These are phyloP conservation scores for Drosera capensis DNA, from an alignment of 148 eudicot genomes.

Conservation along the genomic window DNA sequence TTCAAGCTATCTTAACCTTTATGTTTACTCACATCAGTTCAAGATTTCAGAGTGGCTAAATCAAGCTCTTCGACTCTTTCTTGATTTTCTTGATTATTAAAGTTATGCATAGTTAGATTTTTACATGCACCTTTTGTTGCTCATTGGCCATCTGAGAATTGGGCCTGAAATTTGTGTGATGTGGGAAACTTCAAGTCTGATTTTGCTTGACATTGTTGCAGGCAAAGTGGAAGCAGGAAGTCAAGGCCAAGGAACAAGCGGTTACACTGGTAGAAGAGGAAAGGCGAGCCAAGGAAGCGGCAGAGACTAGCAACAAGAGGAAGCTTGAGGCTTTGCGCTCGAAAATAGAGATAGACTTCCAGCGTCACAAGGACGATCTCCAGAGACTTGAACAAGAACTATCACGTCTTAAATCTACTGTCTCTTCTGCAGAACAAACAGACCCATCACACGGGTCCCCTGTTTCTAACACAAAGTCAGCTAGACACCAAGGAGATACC, in stretches of 20 bases:
- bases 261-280: slow-evolving; percentile 66
- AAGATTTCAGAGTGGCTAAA: no score
- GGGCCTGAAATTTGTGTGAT: no score
- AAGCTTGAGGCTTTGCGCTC: slow-evolving; percentile 68
- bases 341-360: slow-evolving; percentile 81
- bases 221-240: slow-evolving; percentile 81
- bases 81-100: no score
- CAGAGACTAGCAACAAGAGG: slow-evolving; percentile 62
- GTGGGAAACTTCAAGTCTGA: no score
- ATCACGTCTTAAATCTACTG: slow-evolving; percentile 52
- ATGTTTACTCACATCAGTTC: no score
- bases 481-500: slow-evolving; percentile 35
- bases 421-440: slow-evolving; percentile 19
- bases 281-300: slow-evolving; percentile 68
- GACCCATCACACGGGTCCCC: slow-evolving; percentile 13
- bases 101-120: no score
- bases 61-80: no score
- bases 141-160: no score
- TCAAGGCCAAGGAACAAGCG: slow-evolving; percentile 60
- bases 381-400: slow-evolving; percentile 88
- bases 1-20: no score
- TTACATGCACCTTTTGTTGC: no score
- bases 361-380: slow-evolving; percentile 91
- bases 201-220: slow-evolving; percentile 8
- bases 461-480: slow-evolving; percentile 19